A percentile compares a stretch with the other conserved stretches of the same genome.
Evolutionary conservation across 2,329 filamentous ascomycete species (phyloP).

Genomic region (Neoscytalidium dimidiatum): DNA sequence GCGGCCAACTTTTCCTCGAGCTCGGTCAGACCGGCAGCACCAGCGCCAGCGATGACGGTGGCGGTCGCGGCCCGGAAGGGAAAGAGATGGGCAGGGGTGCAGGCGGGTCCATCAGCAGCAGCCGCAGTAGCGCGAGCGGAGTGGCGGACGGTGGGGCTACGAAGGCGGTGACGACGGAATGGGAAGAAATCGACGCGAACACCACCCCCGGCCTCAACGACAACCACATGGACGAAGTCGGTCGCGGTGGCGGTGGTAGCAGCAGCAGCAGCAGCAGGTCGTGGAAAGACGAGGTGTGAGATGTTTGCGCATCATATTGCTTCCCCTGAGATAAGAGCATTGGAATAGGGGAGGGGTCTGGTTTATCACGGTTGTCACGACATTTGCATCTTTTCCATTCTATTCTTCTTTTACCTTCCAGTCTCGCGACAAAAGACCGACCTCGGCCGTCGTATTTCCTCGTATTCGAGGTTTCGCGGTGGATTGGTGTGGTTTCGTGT

Average conservation of each 20-base stretch:
- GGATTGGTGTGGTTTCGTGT: slow-evolving; percentile 1
- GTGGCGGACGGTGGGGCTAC: background rate
- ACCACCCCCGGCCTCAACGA: background rate
- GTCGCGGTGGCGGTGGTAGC: background rate
- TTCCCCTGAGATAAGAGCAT: background rate
- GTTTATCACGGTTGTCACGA: slow-evolving; percentile 12
- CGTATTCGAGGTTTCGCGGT: background rate
- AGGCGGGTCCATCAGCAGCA: background rate
- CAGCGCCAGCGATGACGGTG: background rate
- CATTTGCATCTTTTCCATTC: background rate
- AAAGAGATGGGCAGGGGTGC: slow-evolving; percentile 10
- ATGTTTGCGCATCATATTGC: background rate
- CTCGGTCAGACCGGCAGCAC: background rate
- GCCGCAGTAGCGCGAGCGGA: background rate
- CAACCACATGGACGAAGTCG: background rate
- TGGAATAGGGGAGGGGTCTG: background rate
- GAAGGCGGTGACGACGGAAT: background rate
- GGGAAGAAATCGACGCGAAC: background rate
- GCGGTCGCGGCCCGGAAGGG: background rate
- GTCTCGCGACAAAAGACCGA: too few relatives aligned
- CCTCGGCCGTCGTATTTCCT: background rate
- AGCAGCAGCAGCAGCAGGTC: background rate
- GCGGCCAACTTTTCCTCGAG: background rate
- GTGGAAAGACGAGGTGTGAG: slow-evolving; percentile 10
- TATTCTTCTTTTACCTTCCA: background rate